These are phyloP conservation scores for Sesbania bispinosa DNA, from an alignment of 306 rosid genomes.

Conservation along the genomic window DNA sequence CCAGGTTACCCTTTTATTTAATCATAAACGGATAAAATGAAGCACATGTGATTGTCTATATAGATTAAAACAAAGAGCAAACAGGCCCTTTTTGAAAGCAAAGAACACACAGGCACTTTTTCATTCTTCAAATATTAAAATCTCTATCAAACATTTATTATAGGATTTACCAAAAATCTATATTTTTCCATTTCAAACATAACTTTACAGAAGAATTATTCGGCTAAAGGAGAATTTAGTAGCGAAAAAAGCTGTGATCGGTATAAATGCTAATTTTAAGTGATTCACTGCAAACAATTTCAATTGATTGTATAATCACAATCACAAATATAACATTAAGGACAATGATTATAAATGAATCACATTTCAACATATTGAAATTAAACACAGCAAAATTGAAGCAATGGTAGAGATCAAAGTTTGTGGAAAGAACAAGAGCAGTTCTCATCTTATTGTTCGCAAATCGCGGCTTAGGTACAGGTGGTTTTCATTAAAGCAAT, in stretches of 20 bases:
- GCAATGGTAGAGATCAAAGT: background rate
- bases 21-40: background rate
- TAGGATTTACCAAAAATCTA: background rate
- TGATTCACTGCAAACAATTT: background rate
- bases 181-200: background rate
- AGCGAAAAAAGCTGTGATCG: background rate
- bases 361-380: background rate
- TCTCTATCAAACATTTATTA: background rate
- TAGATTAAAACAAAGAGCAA: background rate
- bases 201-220: background rate
- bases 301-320: background rate
- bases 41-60: background rate
- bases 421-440: background rate
- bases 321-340: background rate
- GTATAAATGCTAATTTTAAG: background rate
- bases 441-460: background rate
- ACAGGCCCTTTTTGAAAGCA: background rate
- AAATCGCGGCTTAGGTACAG: background rate
- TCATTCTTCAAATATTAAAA: slow-evolving; percentile 8
- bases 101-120: background rate
- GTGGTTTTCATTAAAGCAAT: background rate
- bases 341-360: background rate
- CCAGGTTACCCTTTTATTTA: too few relatives aligned
- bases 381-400: background rate
- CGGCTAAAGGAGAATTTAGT: background rate